Evolutionary conservation across 2,329 filamentous ascomycete species (phyloP), one percentile per base, ranked within the genome.

Genomic region (Xylariaceae sp.): DNA sequence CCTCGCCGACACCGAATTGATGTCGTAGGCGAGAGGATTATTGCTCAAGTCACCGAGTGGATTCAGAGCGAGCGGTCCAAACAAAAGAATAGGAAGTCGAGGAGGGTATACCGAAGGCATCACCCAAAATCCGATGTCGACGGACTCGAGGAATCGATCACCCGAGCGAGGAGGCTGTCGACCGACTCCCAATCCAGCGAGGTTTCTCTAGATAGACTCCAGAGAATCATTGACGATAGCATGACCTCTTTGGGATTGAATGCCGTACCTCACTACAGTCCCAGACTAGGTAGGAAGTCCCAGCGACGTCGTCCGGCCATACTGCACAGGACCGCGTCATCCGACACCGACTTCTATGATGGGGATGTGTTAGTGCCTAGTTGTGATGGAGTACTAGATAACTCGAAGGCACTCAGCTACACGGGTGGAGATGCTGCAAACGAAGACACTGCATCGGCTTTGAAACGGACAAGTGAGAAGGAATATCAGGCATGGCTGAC

Each of bases 301-400:
- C 72, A 59, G 45, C 68, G 70, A 40, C 67, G 61, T 48, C 67
- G 68, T 34, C 68, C 68, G 4, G 53, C 71, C 39, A 72, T 70
- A 26, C 73, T 73, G 64, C 76, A 69, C 62, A 76, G 74, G 11
- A 72, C 75, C 1, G 79, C 77, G 3, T 90, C 88, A 3, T 94
- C 89, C 0, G 92, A 96, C 63, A 95, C 91, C 0, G 92, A 97
- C 55, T 88, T 86, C 62, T 74, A 83, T 12, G 91, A 96, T 59
- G 83, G 83, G n/a, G 90, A 96, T 59, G 78, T 84, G 19, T 72
- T 88, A n/a, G 89, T 95, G 1, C 92, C 92, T 0, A 84, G 82
- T 60, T 95, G 91, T 62, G 90, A 96, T 69, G 90, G 84, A 6
- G 76, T 86, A 45, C 78, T 97, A 26, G 92, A 97, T 72, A 96